Conservation (phyloP, 1,139 yeast genomes). For the Scheffersomyces insectosa region DNA sequence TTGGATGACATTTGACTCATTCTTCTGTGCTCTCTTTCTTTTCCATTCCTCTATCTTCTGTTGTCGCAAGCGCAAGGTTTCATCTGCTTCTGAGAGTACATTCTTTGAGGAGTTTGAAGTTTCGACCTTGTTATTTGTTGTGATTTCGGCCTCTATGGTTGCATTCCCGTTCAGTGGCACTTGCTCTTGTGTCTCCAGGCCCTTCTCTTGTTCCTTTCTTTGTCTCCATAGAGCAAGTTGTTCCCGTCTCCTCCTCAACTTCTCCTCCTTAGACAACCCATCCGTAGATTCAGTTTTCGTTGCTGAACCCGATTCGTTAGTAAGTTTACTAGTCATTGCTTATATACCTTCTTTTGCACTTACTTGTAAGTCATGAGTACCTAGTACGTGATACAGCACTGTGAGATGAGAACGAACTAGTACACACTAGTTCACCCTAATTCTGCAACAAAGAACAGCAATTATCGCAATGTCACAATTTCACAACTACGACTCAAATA, state of each 20-base stretch:
- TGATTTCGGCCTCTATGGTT: constrained; percentile 7
- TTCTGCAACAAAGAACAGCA: too few species aligned
- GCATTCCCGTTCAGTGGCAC: constrained; percentile 5
- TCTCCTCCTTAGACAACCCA: constrained; percentile 31
- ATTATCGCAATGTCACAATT: too few species aligned
- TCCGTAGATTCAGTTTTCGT: constrained; percentile 9
- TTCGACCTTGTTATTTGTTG: background rate
- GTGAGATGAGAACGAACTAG: background rate
- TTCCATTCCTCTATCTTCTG: constrained; percentile 46
- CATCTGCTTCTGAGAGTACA: constrained; percentile 4
- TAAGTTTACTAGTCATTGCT: constrained; percentile 7
- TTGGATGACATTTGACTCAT: constrained; percentile 4
- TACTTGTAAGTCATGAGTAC: background rate
- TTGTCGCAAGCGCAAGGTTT: constrained; percentile 22
- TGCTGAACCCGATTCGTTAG: constrained; percentile 12
- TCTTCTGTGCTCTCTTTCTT: constrained; percentile 20
- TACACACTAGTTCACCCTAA: too few species aligned
- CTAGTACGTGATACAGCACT: background rate
- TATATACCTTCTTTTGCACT: background rate
- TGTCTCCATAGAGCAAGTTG: constrained; percentile 43
- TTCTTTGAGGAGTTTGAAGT: background rate
- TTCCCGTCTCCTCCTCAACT: constrained; percentile 37
- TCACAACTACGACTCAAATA: too few species aligned
- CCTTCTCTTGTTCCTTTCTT: constrained; percentile 30
- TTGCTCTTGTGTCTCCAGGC: background rate